These are phyloP conservation scores for Scleroderma citrinum DNA, from an alignment of 768 basidiomycete species.

Conservation along the genomic window DNA sequence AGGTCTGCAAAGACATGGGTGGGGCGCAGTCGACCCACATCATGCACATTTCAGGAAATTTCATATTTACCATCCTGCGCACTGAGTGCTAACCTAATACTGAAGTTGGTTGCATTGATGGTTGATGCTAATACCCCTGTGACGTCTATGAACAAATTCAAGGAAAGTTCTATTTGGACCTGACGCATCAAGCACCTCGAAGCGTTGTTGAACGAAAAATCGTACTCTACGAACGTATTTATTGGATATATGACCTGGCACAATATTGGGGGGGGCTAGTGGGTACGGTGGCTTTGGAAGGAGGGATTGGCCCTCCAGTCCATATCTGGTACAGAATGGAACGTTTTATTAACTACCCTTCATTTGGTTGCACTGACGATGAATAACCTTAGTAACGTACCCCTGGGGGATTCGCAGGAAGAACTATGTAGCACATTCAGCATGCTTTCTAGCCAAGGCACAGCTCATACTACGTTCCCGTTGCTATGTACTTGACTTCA, in stretches of 20 bases:
- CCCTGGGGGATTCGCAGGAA: no score
- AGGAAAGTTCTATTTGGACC: slow-evolving; percentile 91
- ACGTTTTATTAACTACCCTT: no score
- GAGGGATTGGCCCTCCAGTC: neutral
- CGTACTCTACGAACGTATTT: slow-evolving; percentile 91
- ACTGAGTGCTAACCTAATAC: slow-evolving; percentile 96
- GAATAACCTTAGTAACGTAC: no score
- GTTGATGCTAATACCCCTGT: slow-evolving; percentile 94
- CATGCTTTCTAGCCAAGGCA: no score
- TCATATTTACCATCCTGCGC: slow-evolving; percentile 88
- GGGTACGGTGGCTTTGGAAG: neutral
- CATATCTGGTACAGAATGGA: no score
- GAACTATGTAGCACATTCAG: no score
- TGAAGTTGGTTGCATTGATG: slow-evolving; percentile 96
- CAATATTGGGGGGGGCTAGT: slow-evolving; percentile 82
- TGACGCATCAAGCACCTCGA: slow-evolving; percentile 95
- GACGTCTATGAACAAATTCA: slow-evolving; percentile 87
- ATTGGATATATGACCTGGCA: slow-evolving; percentile 87
- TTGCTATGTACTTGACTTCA: no score
- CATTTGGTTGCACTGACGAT: no score
- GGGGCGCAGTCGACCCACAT: slow-evolving; percentile 88
- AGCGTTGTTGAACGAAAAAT: slow-evolving; percentile 87
- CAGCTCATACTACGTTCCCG: no score
- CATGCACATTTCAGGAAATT: slow-evolving; percentile 94
- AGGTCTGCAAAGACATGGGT: slow-evolving; percentile 99